Base-by-base conservation (phyloP, 2,329 filamentous ascomycete genomes). In the Rutstroemia sydowiana region DNA sequence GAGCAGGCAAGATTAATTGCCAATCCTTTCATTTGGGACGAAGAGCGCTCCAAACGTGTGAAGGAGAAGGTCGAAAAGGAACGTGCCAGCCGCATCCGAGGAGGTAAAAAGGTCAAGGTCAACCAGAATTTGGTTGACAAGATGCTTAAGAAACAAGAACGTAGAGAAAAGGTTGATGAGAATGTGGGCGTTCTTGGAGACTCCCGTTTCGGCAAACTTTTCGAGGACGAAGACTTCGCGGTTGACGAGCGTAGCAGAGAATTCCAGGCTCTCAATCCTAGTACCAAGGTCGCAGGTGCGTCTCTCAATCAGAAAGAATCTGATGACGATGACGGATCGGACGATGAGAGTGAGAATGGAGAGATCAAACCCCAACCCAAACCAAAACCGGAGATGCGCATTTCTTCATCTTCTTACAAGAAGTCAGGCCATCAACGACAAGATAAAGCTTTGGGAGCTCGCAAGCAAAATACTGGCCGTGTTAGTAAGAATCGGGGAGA, bases 1-100 rank as follows among this genome's bases (percentile, higher is more conserved):
- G 95, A 98, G 66, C 91, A 98, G 68, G 93, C 93, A 16, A 78
- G 88, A 51, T 74, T 98, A 55, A 95, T 97, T 62, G 86, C 87
- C 45, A 95, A 97, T 70, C 93, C 93, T 0, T 95, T 95, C 66
- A 79, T 95, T 48, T 95, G 87, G 78, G 89, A 96, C 66, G 88
- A 97, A 64, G 89, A 97, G 69, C 81, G 90, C 52, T 84, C 85
- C 55, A 96, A 95, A 76, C 84, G 87, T 59, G 83, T 98, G 61
- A 89, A 92, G 69, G 88, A 95, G 66, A 95, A 92, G 77, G 89
- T 98, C 57, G 89, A 95, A 65, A 95, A 96, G 72, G 91, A 97
- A 71, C 83, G 93, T n/a, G 88, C 93, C 65, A 95, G 85, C 67
- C 81, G 93, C 60, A 97, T 98, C 64, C 82, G 93, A 61, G 91